Evolutionary conservation across 2,329 filamentous ascomycete species (phyloP), one percentile per base, ranked within the genome.

Genomic region (Colletotrichum siamense): DNA sequence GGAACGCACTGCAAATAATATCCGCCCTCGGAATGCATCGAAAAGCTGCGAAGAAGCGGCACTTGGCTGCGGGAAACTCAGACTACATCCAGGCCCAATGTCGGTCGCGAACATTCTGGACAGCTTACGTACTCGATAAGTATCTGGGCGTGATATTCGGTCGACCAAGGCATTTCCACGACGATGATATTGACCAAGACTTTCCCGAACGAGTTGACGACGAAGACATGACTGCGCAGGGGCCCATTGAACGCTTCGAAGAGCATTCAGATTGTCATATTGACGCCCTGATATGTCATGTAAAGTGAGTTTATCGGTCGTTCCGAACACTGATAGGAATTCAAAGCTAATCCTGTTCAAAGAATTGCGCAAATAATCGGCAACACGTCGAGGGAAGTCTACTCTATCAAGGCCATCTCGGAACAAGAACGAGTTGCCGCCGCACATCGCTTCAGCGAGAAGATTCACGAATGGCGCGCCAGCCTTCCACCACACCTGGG

Each of bases 111-210:
- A 87, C 89, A 0, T 93, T 94, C 63, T 93, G 92, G 92, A 89
- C 88, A 3, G 88, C 90, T 0, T 94, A 93, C 78, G 90, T 89
- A 0, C 82, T 93, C 2, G 92, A 94, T 78, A 91, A 91, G 61
- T 93, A 93, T 73, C 83, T 94, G 2, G 90, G 91, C 39, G 90
- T 92, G n/a, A 90, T 92, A 24, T 88, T 93, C 30, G 92, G 92
- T 0, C 86, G 92, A 8, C 92, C 92, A 2, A 83, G 91, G 12
- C 87, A 92, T 12, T 90, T 92, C 34, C 91, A 92, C 64, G 91
- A 94, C 49, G 90, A 92, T 36, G 91, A 93, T 62, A 91, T 92
- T 62, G 91, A 93, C 69, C 91, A 93, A 75, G 87, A 89, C 4
- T 85, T 90, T 13, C 92, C 92, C 0, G 87, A 87, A 9, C 78